Evolutionary conservation across 106 monocot genomes (phyloP), one percentile per base, ranked within the genome.

Genomic region (Narthecium ossifragum): DNA sequence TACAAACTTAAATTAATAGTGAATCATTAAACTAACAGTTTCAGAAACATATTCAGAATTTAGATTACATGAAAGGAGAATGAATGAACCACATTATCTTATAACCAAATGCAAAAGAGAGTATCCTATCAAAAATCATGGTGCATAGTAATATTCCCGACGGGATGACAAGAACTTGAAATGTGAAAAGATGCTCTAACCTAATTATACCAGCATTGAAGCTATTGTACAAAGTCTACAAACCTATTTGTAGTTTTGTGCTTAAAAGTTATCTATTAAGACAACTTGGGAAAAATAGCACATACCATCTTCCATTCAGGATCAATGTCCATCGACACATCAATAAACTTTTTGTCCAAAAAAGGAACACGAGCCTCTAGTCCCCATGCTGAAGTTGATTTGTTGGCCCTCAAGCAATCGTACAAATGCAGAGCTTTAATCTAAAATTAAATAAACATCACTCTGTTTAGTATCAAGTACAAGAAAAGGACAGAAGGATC

Each of bases 291-390:
- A 37, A 37, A 5, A 11, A 5, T 18, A 43, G 33, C 24, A 40
- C 47, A 41, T 57, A 78, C 78, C 78, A 72, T 71, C 51, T 78
- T 78, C 67, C 78, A 78, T 51, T 78, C 72, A 36, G 78, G 78
- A 51, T 78, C 78, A 51, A 78, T 76, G 37, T 69, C 57, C 76
- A 76, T 76, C 4, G 76, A 63, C 51, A 76, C 33, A 34, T 70
- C 39, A 24, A 76, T 59, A 43, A 76, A 76, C 34, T 29, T 23
- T 58, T 76, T 76, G 47, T 76, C 76, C 49, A 76, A 40, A 29
- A 76, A 76, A 15, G 76, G 76, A 23, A 76, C 76, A 32, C 76
- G 76, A 60, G 69, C 76, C 31, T 76, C 76, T 18, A 76, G 34
- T 15, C 76, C 76, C 76, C 76, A 76, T 21, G 76, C 69, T 43